Base-by-base conservation (phyloP, 306 rosid genomes). In the Leucaena leucocephala region DNA sequence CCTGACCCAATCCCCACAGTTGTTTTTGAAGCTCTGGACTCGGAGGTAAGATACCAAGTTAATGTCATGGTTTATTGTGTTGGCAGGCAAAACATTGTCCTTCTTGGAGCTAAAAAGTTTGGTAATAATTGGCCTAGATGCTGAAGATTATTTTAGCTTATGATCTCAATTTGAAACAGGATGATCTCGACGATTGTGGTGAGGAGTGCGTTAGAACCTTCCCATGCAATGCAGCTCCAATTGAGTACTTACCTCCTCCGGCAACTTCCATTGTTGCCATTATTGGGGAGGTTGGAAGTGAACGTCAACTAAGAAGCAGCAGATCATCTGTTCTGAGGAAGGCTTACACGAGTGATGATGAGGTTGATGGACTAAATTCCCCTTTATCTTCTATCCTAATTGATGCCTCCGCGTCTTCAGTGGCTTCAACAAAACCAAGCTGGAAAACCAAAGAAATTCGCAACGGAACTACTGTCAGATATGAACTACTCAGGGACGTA, bases 321-420 rank as follows among this genome's bases (percentile, higher is more conserved):
- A 90, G 86, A 76, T 91, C 99, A 48, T 95, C 93, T 46, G 85
- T 93, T 76, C 79, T 88, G 46, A 82, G 94, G 82, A 95, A 95
- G 87, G 89, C 99, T 2, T 82, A 93, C 88, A 90, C 94, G 73
- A 95, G 99, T 68, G 99, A 93, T 76, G 99, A 95, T 52, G 99
- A 95, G 76, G 94, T 95, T 2, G 99, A 95, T 62, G 98, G 93
- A 72, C 72, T 95, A 69, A 87, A 84, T 36, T 91, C 95, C 10
- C 99, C 99, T 62, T 84, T 95, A 77, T 87, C 94, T 58, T 85
- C 86, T 3, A 85, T 93, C 77, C 49, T 90, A n/a, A 77, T 65
- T 2, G 81, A 77, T 55, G 87, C 86, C 22, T 46, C 91, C 52
- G 45, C 55, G 9, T 82, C 88, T 71, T 75, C 87, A 6, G 75